These are phyloP conservation scores for Hirsutella minnesotensis DNA, from an alignment of 2,329 filamentous ascomycete genomes.

Conservation along the genomic window DNA sequence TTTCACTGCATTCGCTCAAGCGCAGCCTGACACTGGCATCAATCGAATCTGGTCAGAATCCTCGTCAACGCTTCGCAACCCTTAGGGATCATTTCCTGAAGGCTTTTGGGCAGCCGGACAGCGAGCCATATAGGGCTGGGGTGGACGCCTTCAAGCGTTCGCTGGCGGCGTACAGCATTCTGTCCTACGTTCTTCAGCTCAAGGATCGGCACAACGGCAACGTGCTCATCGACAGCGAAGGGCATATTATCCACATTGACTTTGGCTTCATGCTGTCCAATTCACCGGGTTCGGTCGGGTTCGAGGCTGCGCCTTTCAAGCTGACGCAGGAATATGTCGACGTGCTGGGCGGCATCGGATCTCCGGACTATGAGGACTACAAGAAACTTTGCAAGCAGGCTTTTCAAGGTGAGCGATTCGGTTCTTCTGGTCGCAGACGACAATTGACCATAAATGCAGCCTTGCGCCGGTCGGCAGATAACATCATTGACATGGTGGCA, in stretches of 20 bases:
- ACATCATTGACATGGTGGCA: constrained; percentile 69
- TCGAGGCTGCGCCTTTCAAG: constrained; percentile 81
- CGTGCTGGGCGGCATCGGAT: constrained; percentile 62
- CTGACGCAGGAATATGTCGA: constrained; percentile 79
- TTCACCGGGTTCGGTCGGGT: constrained; percentile 71
- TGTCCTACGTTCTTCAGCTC: constrained; percentile 72
- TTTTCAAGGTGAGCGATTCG: constrained; percentile 57
- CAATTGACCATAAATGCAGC: constrained; percentile 29
- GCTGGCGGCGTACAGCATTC: constrained; percentile 76
- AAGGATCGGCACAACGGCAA: constrained; percentile 84
- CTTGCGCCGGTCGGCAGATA: constrained; percentile 64
- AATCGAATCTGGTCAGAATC: constrained; percentile 61
- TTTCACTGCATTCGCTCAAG: constrained; percentile 78
- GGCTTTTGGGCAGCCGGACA: constrained; percentile 60
- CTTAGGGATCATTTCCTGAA: constrained; percentile 74
- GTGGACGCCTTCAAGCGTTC: constrained; percentile 71
- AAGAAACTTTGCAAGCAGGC: constrained; percentile 72
- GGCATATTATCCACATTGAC: constrained; percentile 80
- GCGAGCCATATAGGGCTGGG: constrained; percentile 56
- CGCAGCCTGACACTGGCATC: constrained; percentile 66
- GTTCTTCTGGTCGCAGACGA: neutral
- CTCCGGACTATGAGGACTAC: constrained; percentile 61
- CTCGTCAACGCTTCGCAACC: constrained; percentile 64
- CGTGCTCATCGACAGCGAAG: constrained; percentile 73
- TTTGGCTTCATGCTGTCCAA: constrained; percentile 88